phyloP scores from a whole-genome alignment of 306 rosid species.

The Hippophae tibetana region DNA sequence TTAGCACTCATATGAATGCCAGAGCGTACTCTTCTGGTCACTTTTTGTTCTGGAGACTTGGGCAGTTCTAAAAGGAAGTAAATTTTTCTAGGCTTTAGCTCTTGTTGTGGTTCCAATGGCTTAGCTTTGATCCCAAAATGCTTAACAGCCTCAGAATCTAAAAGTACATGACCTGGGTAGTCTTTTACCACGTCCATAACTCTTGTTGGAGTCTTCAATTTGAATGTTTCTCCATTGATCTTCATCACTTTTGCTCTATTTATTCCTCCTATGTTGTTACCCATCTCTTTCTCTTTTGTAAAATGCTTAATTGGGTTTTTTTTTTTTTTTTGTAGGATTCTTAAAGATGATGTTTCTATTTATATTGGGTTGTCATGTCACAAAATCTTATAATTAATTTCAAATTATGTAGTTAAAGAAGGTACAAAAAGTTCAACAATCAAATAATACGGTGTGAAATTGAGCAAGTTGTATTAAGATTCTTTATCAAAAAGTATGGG shows the following conservation, averaged over 20 bases:
- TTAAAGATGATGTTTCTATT: too few relatives aligned
- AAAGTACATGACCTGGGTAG: conserved; percentile 48
- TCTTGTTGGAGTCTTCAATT: conserved; percentile 44
- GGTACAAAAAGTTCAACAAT: too few relatives aligned
- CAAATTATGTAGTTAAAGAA: too few relatives aligned
- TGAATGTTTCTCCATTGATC: conserved; percentile 62
- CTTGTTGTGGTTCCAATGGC: conserved; percentile 51
- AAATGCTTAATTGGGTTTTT: neutral
- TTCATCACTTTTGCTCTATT: conserved; percentile 71
- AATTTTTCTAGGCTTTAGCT: conserved; percentile 43
- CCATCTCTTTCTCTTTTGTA: conserved; percentile 29
- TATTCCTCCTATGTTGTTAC: conserved; percentile 53
- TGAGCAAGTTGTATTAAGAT: too few relatives aligned
- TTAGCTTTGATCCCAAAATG: conserved; percentile 55
- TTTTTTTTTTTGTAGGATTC: neutral
- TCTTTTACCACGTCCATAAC: conserved; percentile 49
- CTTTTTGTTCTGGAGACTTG: conserved; percentile 1
- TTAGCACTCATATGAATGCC: conserved; percentile 47
- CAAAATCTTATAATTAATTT: too few relatives aligned
- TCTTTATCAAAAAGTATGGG: too few relatives aligned
- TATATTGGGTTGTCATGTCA: too few relatives aligned
- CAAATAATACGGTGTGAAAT: too few relatives aligned
- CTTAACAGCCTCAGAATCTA: conserved; percentile 53
- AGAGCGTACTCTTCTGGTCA: conserved; percentile 44
- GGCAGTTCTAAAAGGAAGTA: conserved; percentile 63